A percentile compares a stretch with the other conserved stretches of the same genome.
Evolutionary conservation across 1,284 basidiomycete species (phyloP).

Genomic region (Dichomitus squalens): DNA sequence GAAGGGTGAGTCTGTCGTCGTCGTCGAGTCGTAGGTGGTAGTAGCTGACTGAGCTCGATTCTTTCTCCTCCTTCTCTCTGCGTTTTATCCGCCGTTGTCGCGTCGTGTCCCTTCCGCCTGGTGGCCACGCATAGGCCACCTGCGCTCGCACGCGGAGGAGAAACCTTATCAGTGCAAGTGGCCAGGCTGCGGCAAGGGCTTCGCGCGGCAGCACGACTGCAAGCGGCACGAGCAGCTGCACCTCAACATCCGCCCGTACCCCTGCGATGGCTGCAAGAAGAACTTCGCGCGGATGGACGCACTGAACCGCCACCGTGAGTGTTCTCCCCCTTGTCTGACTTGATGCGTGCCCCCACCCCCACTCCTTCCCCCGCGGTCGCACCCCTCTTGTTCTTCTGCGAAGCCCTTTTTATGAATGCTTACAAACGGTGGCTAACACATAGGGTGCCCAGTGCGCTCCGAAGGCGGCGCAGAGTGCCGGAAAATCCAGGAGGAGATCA

Average conservation of each 20-base stretch:
- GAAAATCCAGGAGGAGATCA: constrained; percentile 39
- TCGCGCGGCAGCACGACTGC: constrained; percentile 84
- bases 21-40: constrained; percentile 10
- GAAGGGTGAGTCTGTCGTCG: constrained; percentile 53
- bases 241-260: constrained; percentile 74
- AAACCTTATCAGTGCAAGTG: constrained; percentile 84
- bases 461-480: constrained; percentile 60
- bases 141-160: constrained; percentile 84
- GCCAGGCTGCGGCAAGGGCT: constrained; percentile 84
- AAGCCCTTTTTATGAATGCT: background rate
- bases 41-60: constrained; percentile 16
- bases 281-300: constrained; percentile 82
- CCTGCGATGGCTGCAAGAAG: constrained; percentile 77
- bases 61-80: background rate
- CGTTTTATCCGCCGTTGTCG: background rate
- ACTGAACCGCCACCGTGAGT: constrained; percentile 75
- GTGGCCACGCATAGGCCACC: constrained; percentile 52
- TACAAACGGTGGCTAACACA: constrained; percentile 8
- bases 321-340: constrained; percentile 1
- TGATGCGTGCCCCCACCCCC: background rate
- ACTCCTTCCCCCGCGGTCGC: background rate
- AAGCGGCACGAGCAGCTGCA: constrained; percentile 83
- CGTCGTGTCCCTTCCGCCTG: background rate
- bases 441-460: constrained; percentile 46
- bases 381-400: constrained; percentile 4